Percentiles rank a stretch among this genome's conserved stretches.
phyloP scores from a whole-genome alignment of 1,139 yeast genomes.

The Magnusiomyces fungicola region DNA sequence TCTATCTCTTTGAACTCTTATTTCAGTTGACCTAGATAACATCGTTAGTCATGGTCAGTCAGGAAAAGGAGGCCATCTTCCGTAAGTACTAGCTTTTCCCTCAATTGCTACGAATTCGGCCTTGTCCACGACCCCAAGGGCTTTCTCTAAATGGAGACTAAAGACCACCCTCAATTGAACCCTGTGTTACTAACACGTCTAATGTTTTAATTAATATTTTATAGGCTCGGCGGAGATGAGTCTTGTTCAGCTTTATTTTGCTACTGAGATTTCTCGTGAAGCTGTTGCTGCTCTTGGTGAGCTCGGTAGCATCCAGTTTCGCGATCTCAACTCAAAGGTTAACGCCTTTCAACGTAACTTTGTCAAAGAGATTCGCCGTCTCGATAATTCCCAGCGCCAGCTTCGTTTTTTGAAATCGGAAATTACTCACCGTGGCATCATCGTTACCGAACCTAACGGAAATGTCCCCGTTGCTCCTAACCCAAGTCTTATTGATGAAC shows the following conservation, averaged over 20 bases:
- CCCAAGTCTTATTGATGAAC: conserved; percentile 69
- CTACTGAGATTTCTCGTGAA: conserved; percentile 84
- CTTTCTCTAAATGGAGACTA: no score
- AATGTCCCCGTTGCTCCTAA: conserved; percentile 37
- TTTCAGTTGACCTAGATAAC: background rate
- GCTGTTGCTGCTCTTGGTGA: conserved; percentile 81
- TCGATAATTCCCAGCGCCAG: conserved; percentile 60
- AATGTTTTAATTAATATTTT: background rate
- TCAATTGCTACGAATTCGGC: background rate
- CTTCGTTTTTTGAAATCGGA: conserved; percentile 35
- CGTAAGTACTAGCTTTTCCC: conserved; percentile 15
- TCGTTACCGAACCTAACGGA: conserved; percentile 24
- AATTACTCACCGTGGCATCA: conserved; percentile 25
- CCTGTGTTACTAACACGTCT: background rate
- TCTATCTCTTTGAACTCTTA: no score
- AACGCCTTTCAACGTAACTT: conserved; percentile 85
- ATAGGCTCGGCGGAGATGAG: conserved; percentile 81
- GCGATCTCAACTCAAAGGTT: conserved; percentile 56
- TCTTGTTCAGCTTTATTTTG: conserved; percentile 82
- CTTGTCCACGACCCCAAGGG: background rate
- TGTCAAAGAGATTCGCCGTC: conserved; percentile 67
- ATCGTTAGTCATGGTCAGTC: conserved; percentile 8
- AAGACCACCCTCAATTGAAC: no score
- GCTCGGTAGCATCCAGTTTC: conserved; percentile 77
- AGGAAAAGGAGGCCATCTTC: conserved; percentile 19